These are phyloP conservation scores for Aspergillus nidulans DNA, from an alignment of 495 filamentous ascomycete species.

Conservation along the genomic window DNA sequence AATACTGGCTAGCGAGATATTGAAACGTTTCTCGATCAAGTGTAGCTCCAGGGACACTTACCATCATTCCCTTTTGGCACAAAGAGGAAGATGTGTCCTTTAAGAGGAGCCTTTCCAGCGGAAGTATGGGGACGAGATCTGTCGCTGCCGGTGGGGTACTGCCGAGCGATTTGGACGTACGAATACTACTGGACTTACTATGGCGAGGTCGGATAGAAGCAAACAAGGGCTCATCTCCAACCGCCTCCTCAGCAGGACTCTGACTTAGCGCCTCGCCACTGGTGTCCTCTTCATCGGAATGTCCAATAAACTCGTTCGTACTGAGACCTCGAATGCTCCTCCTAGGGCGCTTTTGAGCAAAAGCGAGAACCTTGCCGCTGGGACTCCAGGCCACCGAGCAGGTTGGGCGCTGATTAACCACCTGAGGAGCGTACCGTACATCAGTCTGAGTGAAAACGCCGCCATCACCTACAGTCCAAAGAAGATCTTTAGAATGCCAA, in stretches of 20 bases:
- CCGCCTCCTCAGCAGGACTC: constrained; percentile 62
- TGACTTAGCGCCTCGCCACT: constrained; percentile 52
- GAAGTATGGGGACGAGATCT: constrained; percentile 46
- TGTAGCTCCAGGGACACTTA: constrained; percentile 52
- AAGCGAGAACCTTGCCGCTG: constrained; percentile 42
- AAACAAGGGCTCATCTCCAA: constrained; percentile 53
- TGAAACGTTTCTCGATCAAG: constrained; percentile 50
- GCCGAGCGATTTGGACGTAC: constrained; percentile 39
- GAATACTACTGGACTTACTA: constrained; percentile 27
- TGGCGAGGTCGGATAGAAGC: constrained; percentile 43
- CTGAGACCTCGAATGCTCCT: constrained; percentile 35
- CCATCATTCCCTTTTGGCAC: constrained; percentile 59
- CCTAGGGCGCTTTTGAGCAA: constrained; percentile 43
- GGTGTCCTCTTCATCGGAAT: constrained; percentile 29
- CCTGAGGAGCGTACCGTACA: constrained; percentile 72
- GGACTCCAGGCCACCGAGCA: constrained; percentile 46
- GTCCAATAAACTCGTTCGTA: constrained; percentile 30
- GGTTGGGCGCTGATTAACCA: constrained; percentile 56
- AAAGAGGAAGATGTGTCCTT: constrained; percentile 48
- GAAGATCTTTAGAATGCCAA: constrained; percentile 84
- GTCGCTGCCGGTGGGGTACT: constrained; percentile 55
- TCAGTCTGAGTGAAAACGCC: constrained; percentile 86
- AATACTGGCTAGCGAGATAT: constrained; percentile 58
- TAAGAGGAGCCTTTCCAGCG: constrained; percentile 58
- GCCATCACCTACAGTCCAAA: constrained; percentile 87